phyloP scores from a whole-genome alignment of 2,329 filamentous ascomycete species.

The Xylariaceae sp. region DNA sequence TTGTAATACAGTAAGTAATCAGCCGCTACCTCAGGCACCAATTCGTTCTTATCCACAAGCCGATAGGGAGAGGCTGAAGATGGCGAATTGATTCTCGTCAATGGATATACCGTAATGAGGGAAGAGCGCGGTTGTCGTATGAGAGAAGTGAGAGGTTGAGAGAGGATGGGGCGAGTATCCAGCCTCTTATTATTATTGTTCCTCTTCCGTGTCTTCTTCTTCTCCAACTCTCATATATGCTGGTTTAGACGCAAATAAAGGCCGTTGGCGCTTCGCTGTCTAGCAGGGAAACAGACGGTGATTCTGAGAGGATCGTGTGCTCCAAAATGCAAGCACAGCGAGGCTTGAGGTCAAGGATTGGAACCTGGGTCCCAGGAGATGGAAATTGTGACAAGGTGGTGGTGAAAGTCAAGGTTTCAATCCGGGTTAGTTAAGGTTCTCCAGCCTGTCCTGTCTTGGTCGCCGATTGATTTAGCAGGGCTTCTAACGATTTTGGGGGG shows the following conservation, averaged over 20 bases:
- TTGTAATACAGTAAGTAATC: slow-evolving; percentile 15
- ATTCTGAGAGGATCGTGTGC: slow-evolving; percentile 3
- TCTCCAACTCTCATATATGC: background rate
- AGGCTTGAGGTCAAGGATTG: slow-evolving; percentile 11
- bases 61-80: background rate
- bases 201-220: background rate
- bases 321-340: slow-evolving; percentile 13
- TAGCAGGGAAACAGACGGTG: background rate
- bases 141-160: no score
- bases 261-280: background rate
- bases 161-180: background rate
- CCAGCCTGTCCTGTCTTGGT: slow-evolving; percentile 17
- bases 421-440: no score
- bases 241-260: background rate
- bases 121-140: background rate
- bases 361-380: slow-evolving; percentile 3
- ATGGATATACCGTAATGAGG: background rate
- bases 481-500: slow-evolving; percentile 17
- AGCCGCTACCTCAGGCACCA: slow-evolving; percentile 17
- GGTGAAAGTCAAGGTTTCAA: slow-evolving; percentile 24
- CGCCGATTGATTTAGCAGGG: slow-evolving; percentile 21
- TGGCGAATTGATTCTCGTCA: background rate
- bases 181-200: background rate
- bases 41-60: background rate
- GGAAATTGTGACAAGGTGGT: slow-evolving; percentile 9